A percentile compares a stretch with the other conserved stretches of the same genome.
Conservation (phyloP, 495 filamentous ascomycete genomes). For the Penicillium cinerascens region DNA sequence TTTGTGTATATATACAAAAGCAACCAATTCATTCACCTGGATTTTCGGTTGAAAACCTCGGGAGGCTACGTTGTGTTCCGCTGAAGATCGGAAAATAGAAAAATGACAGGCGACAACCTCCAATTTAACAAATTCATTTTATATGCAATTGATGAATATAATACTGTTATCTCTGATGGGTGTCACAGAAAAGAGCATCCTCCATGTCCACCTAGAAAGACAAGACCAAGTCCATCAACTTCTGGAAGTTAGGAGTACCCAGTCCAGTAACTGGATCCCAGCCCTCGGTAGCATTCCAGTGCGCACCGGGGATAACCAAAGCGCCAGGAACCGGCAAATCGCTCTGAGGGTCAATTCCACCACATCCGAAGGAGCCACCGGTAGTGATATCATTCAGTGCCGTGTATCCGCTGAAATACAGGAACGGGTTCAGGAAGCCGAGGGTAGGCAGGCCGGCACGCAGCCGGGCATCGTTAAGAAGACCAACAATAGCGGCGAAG, state of each 20-base stretch:
- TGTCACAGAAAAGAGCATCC: not conserved
- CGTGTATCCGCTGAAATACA: conserved; percentile 33
- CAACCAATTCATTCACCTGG: too few relatives aligned
- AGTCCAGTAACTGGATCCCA: conserved; percentile 50
- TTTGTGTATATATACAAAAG: too few relatives aligned
- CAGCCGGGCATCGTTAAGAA: conserved; percentile 51
- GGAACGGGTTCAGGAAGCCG: conserved; percentile 54
- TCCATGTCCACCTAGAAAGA: not conserved
- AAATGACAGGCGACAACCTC: too few relatives aligned
- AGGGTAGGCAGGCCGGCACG: conserved; percentile 42
- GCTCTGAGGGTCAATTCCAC: conserved; percentile 27
- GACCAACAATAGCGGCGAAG: conserved; percentile 45
- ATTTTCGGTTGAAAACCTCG: too few relatives aligned
- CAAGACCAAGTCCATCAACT: conserved; percentile 33
- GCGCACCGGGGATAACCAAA: conserved; percentile 26
- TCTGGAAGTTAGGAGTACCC: conserved; percentile 41
- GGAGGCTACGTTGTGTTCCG: too few relatives aligned
- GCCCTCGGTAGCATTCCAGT: conserved; percentile 37
- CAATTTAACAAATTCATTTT: too few relatives aligned
- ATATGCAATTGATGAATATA: too few relatives aligned
- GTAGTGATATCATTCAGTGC: conserved; percentile 32
- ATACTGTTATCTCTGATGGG: too few relatives aligned
- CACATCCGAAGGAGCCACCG: conserved; percentile 29
- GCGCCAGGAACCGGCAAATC: conserved; percentile 18
- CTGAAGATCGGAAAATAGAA: too few relatives aligned